Evolutionary conservation across 2,329 filamentous ascomycete species (phyloP).

Genomic region (Dothideomycetes sp.): DNA sequence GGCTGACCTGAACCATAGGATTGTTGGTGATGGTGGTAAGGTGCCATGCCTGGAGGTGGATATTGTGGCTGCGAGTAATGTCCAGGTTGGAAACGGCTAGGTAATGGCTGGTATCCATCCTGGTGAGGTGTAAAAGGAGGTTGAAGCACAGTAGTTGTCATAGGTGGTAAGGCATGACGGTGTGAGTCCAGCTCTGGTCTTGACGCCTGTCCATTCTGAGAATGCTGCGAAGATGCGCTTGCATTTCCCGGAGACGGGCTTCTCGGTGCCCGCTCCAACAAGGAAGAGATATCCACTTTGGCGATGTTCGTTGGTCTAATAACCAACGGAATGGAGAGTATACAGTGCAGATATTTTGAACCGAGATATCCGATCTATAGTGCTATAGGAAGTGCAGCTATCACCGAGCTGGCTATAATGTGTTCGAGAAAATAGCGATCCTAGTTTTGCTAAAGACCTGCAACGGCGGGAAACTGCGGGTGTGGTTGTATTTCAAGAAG

Average conservation of each 20-base stretch:
- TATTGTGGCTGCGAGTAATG: constrained; percentile 7
- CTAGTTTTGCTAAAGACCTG: too few relatives aligned
- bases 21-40: constrained; percentile 14
- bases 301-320: constrained; percentile 38
- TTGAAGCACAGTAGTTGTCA: neutral
- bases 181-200: constrained; percentile 5
- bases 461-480: too few relatives aligned
- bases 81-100: constrained; percentile 4
- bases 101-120: constrained; percentile 3
- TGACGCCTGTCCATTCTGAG: constrained; percentile 9
- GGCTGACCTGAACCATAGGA: constrained; percentile 4
- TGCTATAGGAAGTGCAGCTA: too few relatives aligned
- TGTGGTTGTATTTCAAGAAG: too few relatives aligned
- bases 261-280: constrained; percentile 68
- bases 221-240: constrained; percentile 25
- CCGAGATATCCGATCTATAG: too few relatives aligned
- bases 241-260: constrained; percentile 48
- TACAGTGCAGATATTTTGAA: too few relatives aligned
- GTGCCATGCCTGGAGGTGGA: constrained; percentile 17
- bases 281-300: constrained; percentile 91
- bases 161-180: neutral
- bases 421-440: too few relatives aligned
- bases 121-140: constrained; percentile 4
- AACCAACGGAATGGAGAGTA: too few relatives aligned
- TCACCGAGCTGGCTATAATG: too few relatives aligned